These are phyloP conservation scores for Penicillium flavigenum DNA, from an alignment of 495 filamentous ascomycete genomes.

Conservation along the genomic window DNA sequence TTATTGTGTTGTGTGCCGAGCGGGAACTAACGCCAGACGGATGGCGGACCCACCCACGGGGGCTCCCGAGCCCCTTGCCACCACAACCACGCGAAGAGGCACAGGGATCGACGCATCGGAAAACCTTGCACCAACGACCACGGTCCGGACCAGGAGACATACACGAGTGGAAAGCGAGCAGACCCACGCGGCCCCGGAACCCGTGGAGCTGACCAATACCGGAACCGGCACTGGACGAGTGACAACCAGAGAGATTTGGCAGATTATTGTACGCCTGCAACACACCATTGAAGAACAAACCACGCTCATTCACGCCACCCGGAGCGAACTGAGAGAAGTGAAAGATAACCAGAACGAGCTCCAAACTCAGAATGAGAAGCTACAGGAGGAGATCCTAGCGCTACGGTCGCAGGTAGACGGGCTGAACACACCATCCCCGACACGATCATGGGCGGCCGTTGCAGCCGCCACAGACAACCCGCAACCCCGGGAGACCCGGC, in stretches of 20 bases:
- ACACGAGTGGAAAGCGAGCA: conserved; percentile 9
- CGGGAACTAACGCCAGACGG: too few species aligned
- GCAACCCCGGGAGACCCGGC: conserved; percentile 3
- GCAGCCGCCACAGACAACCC: conserved; percentile 1
- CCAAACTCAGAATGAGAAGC: conserved; percentile 13
- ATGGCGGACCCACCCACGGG: too few species aligned
- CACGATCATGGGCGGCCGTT: conserved; percentile 5
- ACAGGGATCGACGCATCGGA: too few species aligned
- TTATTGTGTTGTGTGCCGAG: too few species aligned
- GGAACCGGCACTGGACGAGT: conserved; percentile 9
- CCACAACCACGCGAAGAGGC: too few species aligned
- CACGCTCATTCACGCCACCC: too few species aligned
- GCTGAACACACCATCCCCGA: neutral
- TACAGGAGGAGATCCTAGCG: conserved; percentile 1
- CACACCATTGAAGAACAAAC: neutral
- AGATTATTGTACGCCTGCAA: conserved; percentile 5
- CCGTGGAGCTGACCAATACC: conserved; percentile 3
- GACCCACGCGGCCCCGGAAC: conserved; percentile 7
- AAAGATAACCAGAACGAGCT: conserved; percentile 11
- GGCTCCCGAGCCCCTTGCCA: too few species aligned
- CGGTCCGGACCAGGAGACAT: conserved; percentile 5
- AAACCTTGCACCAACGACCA: conserved; percentile 8
- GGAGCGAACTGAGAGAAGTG: conserved; percentile 5
- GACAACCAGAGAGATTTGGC: conserved; percentile 12
- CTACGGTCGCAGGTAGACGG: conserved; percentile 1